Evolutionary conservation across 116 monocot species (phyloP).

Genomic region (Posidonia oceanica): DNA sequence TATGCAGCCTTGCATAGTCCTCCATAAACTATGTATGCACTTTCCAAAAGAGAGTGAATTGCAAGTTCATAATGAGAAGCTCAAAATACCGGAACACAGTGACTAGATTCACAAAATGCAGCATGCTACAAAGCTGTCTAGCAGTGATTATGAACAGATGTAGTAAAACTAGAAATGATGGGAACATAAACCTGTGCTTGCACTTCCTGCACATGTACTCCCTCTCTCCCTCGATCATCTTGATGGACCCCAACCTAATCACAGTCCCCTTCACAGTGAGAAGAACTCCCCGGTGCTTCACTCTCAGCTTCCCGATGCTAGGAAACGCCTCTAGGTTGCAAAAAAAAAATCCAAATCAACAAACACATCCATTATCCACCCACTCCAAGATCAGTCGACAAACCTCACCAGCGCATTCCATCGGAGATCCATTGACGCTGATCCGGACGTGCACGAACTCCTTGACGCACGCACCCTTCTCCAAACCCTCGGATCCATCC

Average conservation of each 20-base stretch:
- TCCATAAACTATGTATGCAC: no score
- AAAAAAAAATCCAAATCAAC: background rate
- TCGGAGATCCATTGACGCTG: conserved; percentile 64
- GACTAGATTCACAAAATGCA: no score
- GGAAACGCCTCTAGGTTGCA: conserved; percentile 63
- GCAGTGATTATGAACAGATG: no score
- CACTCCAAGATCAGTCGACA: background rate
- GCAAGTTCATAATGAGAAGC: no score
- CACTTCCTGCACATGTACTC: conserved; percentile 85
- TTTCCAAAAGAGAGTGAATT: no score
- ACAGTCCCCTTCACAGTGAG: conserved; percentile 88
- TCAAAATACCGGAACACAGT: no score
- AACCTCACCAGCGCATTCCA: conserved; percentile 69
- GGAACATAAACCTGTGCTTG: conserved; percentile 39
- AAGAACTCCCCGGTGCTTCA: conserved; percentile 79
- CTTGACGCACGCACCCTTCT: conserved; percentile 23
- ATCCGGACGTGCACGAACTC: conserved; percentile 76
- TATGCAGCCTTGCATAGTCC: no score
- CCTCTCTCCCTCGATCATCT: conserved; percentile 98
- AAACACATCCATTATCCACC: background rate
- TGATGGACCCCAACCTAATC: conserved; percentile 72
- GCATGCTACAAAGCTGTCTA: no score
- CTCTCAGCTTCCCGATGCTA: conserved; percentile 73
- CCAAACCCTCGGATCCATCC: conserved; percentile 29
- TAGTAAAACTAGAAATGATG: no score